Evolutionary conservation across 768 basidiomycete genomes (phyloP), one percentile per base, ranked within the genome.

Genomic region (Mrakia frigida): DNA sequence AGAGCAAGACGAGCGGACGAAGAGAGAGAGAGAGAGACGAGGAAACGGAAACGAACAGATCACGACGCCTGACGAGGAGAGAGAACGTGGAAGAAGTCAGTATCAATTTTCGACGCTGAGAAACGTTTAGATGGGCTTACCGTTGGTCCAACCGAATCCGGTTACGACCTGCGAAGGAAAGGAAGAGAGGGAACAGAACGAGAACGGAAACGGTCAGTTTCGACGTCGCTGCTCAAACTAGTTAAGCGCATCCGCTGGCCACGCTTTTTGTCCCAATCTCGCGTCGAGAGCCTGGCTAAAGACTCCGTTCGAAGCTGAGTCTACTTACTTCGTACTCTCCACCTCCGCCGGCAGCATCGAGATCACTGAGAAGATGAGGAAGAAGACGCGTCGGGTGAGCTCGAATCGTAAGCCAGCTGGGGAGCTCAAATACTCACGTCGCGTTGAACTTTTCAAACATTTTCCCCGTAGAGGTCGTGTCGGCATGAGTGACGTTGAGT

Each of bases 371-470:
- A 23, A 60, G 9, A 53, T 31, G 25, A 37, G 2, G 31, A 72
- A 13, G 33, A 53, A 23, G 50, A 11, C 56, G 16, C 56, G 37
- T 21, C 1, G 21, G 33, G 59, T 37, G 7, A 39, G 25, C 25
- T 25, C 43, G n/a, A 46, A 46, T 14, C 39, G 39, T 11, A n/a
- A n/a, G n/a, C n/a, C n/a, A n/a, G n/a, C n/a, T n/a, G n/a, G n/a
- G n/a, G n/a, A n/a, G n/a, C n/a, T n/a, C n/a, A n/a, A n/a, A n/a
- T n/a, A 31, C 53, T 21, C 14, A 43, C 31, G 35, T 39, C 59
- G 87, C 87, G 4, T 92, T 93, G 84, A 94, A 94, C 83, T 94
- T 92, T 83, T 93, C 92, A 78, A 89, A 94, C 91, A 93, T 93
- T 90, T 93, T 79, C 0, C 61, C 60, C 21, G 59, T 53, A 6